phyloP scores from a whole-genome alignment of 495 filamentous ascomycete species.

The Hypoxylon fragiforme region DNA sequence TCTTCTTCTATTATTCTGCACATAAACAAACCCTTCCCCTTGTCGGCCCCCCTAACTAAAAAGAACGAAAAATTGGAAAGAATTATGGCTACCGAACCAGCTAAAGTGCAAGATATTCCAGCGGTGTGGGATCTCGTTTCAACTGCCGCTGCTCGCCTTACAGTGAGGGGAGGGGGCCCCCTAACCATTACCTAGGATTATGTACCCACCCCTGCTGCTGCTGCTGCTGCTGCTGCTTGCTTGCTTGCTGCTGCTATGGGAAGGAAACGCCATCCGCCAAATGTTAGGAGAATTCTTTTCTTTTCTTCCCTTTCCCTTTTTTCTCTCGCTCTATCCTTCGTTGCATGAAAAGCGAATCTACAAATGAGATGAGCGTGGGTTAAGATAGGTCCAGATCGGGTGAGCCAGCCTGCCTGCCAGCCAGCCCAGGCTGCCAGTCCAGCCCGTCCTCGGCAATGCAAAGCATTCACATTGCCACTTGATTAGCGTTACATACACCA shows the following conservation, averaged over 20 bases:
- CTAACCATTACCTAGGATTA: neutral
- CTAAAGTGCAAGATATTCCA: too few species aligned
- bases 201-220: slow-evolving; percentile 15
- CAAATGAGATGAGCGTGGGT: slow-evolving; percentile 23
- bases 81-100: too few species aligned
- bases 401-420: neutral
- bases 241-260: slow-evolving; percentile 14
- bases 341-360: slow-evolving; percentile 33
- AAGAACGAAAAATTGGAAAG: too few species aligned
- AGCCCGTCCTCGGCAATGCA: slow-evolving; percentile 33
- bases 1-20: too few species aligned
- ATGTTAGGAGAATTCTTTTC: too few species aligned
- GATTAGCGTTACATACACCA: neutral
- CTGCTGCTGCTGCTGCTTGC: neutral
- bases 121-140: slow-evolving; percentile 37
- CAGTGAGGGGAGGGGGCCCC: slow-evolving; percentile 31
- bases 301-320: too few species aligned
- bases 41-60: too few species aligned
- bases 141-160: slow-evolving; percentile 32
- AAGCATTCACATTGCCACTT: slow-evolving; percentile 24
- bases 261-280: slow-evolving; percentile 18
- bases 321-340: too few species aligned
- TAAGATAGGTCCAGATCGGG: slow-evolving; percentile 23
- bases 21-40: too few species aligned
- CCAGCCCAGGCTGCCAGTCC: slow-evolving; percentile 21